Base-by-base conservation (phyloP, 257 asterid species). In the Euphrasia confusa region DNA sequence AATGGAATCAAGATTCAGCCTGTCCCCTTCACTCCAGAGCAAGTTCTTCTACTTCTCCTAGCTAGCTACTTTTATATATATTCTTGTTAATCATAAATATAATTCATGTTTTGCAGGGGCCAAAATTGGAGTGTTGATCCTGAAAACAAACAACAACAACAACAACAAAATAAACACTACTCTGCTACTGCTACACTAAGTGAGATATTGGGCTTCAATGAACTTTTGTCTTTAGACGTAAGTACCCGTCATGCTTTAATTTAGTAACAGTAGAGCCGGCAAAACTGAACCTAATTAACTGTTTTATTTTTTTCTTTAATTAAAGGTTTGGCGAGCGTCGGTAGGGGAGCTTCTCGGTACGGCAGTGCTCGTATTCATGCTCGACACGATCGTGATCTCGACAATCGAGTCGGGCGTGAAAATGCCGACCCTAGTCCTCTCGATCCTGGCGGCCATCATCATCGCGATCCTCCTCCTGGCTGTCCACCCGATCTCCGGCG, bases 301-400 rank as follows among this genome's bases (percentile, higher is more conserved):
- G n/a, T n/a, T n/a, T n/a, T n/a, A n/a, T n/a, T n/a, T n/a, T n/a
- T n/a, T n/a, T n/a, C n/a, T n/a, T n/a, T n/a, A n/a, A n/a, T 21
- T 21, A 21, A 21, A 88, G 96, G 83, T 83, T 5, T 89, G 90
- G 89, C 73, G 94, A 60, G 95, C 96, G 12, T 82, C 96, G 3
- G 52, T 84, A 0, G 97, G 89, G 4, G 97, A 89, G 79, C 62
- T 82, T 4, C 63, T 86, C 3, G 97, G 95, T 14, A 61, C 94
- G 0, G 94, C 95, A 0, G 81, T 84, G 3, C 70, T 86, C 0
- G 94, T 86, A 0, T 86, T 89, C 78, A 78, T 83, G 87, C 58
- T 86, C 0, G 95, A 89, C 72, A 76, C 90, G 0, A 74, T 86
- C 39, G 90, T 84, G 11, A 89, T 86, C 61, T 86, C 97, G 0